Percentiles rank a stretch among this genome's conserved stretches.
phyloP scores from a whole-genome alignment of 306 rosid genomes.

The Quillaja saponaria region DNA sequence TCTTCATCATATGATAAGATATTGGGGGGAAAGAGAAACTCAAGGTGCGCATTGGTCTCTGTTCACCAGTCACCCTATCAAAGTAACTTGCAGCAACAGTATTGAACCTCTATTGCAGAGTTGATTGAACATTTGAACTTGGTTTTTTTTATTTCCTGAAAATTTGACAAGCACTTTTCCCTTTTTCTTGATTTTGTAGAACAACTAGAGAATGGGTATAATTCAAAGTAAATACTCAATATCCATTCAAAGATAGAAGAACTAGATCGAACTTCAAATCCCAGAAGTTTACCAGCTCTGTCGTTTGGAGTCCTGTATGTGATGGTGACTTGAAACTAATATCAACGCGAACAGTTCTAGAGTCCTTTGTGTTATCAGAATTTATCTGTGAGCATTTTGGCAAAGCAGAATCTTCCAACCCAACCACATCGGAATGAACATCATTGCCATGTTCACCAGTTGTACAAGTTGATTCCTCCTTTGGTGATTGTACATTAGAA shows the following conservation, averaged over 20 bases:
- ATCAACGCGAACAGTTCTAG: constrained; percentile 83
- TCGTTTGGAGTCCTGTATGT: constrained; percentile 93
- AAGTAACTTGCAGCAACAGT: no score
- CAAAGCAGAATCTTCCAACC: constrained; percentile 57
- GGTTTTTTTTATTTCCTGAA: no score
- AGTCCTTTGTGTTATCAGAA: constrained; percentile 44
- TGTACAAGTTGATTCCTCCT: constrained; percentile 52
- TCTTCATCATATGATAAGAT: no score
- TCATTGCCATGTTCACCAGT: constrained; percentile 49
- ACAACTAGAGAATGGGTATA: constrained; percentile 9
- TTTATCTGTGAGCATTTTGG: constrained; percentile 53
- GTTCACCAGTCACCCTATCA: no score
- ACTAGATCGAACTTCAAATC: constrained; percentile 12
- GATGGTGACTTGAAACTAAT: constrained; percentile 90
- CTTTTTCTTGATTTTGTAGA: no score
- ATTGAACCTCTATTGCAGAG: no score
- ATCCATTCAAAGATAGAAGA: not conserved
- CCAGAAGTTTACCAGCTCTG: constrained; percentile 67
- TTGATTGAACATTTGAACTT: no score
- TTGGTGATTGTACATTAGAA: constrained; percentile 72
- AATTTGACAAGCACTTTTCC: not conserved
- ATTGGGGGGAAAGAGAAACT: no score
- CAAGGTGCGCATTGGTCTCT: no score
- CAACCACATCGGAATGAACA: constrained; percentile 46
- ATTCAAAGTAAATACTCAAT: constrained; percentile 11